Evolutionary conservation across 2,329 filamentous ascomycete genomes (phyloP).

Genomic region (Venturia aucupariae): DNA sequence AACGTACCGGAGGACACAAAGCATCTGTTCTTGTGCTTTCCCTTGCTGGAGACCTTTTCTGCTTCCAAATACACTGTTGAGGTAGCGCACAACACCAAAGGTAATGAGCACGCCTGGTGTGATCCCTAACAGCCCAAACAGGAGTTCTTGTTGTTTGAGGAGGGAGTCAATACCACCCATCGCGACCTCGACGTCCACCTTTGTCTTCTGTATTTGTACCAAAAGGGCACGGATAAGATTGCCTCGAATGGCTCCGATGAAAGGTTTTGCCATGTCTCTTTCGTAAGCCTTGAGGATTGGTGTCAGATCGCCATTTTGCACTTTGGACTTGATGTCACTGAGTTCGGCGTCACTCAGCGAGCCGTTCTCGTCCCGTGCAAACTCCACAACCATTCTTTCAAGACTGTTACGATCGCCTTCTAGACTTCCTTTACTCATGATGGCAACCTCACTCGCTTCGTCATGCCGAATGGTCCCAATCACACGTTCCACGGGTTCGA

Average conservation of each 20-base stretch:
- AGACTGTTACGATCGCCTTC: slow-evolving; percentile 83
- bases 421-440: slow-evolving; percentile 90
- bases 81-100: slow-evolving; percentile 62
- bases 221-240: slow-evolving; percentile 83
- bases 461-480: slow-evolving; percentile 91
- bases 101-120: slow-evolving; percentile 89
- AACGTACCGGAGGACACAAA: slow-evolving; percentile 61
- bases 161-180: slow-evolving; percentile 92
- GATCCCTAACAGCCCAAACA: slow-evolving; percentile 92
- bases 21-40: slow-evolving; percentile 57
- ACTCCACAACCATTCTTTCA: slow-evolving; percentile 97
- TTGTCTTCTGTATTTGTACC: slow-evolving; percentile 97
- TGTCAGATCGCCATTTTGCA: slow-evolving; percentile 86
- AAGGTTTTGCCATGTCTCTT: slow-evolving; percentile 71
- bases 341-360: slow-evolving; percentile 61
- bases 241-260: slow-evolving; percentile 72
- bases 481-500: slow-evolving; percentile 74
- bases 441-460: slow-evolving; percentile 82
- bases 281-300: slow-evolving; percentile 88
- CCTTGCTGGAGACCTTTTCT: slow-evolving; percentile 58
- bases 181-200: slow-evolving; percentile 93
- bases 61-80: slow-evolving; percentile 59
- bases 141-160: slow-evolving; percentile 89
- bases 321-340: slow-evolving; percentile 63
- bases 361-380: slow-evolving; percentile 68